A percentile compares a stretch with the other conserved stretches of the same genome.
Conservation (phyloP, 805 yeast species). For the Candida argentea region DNA sequence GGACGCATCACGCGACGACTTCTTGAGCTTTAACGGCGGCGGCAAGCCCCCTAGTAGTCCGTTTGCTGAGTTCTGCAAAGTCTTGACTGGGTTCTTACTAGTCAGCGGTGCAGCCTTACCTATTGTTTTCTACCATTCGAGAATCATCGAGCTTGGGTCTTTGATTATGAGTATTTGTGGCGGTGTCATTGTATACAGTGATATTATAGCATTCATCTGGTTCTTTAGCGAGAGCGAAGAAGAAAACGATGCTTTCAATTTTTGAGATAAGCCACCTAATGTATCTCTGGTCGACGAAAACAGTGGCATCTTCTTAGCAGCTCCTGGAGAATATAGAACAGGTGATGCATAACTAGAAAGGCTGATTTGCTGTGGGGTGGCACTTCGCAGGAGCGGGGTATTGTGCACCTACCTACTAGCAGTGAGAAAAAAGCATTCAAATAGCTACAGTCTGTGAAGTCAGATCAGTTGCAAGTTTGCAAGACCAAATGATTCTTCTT, state of each 20-base stretch:
- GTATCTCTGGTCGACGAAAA: no score
- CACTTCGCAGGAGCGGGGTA: no score
- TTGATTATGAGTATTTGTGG: conserved; percentile 35
- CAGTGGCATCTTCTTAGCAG: no score
- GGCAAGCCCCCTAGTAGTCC: conserved; percentile 27
- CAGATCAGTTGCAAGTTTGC: no score
- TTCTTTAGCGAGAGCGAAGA: conserved; percentile 36
- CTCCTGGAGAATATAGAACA: no score
- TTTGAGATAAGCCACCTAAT: no score
- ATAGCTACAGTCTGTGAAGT: no score
- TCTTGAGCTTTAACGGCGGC: conserved; percentile 33
- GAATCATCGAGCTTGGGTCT: conserved; percentile 27
- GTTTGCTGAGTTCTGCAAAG: conserved; percentile 29
- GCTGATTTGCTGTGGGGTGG: no score
- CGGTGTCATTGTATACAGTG: conserved; percentile 35
- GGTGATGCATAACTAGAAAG: no score
- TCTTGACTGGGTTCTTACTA: conserved; percentile 28
- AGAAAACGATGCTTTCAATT: conserved; percentile 35
- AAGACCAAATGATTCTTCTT: no score
- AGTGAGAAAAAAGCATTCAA: no score
- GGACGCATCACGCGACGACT: conserved; percentile 31
- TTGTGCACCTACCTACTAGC: no score
- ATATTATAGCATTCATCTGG: conserved; percentile 35
- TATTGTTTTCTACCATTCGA: conserved; percentile 27
- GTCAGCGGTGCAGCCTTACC: conserved; percentile 38